Base-by-base conservation (phyloP, 2,329 filamentous ascomycete genomes). In the Trichoderma sp. region DNA sequence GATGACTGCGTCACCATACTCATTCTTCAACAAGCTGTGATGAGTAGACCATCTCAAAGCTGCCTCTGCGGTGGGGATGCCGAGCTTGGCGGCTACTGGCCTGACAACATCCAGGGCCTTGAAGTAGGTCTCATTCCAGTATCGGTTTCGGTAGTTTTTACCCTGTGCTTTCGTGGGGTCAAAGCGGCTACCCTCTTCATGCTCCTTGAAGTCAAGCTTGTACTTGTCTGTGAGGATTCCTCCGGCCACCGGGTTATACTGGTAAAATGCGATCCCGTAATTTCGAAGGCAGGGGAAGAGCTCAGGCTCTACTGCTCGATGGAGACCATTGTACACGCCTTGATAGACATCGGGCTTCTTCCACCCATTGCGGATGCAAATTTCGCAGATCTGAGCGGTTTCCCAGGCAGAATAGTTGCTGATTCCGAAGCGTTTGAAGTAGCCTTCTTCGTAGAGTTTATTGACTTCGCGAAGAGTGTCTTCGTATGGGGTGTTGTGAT, bases 331-430 rank as follows among this genome's bases (percentile, higher is more conserved):
- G 82, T 93, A 93, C 91, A 94, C 94, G 77, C 87, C 93, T 81
- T 95, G 93, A 82, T 93, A 95, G 73, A 95, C 91, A 1, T 90
- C 93, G 0, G 93, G 93, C 14, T 80, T 88, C 18, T 94, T 92
- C 91, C 91, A 94, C 31, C 89, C 89, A 78, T 91, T 89, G 82
- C 91, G 88, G 75, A 90, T 90, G 84, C 91, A 93, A 50, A 92
- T 89, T 78, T 92, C 90, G 66, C 91, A 91, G 8, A 95, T 88
- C 83, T 95, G 93, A 0, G 93, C 93, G 3, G 95, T 92, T 81
- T 95, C 93, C 84, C 92, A 95, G 0, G 93, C 90, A 0, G 93
- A 91, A 80, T 90, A 95, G 82, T 95, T 95, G 78, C 88, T 91
- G 60, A 95, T 81, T 1, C 93, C 93, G 4, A 95, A 84, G 69